Evolutionary conservation across 2,329 filamentous ascomycete species (phyloP).

Genomic region (Tolypocladium ophioglossoides): DNA sequence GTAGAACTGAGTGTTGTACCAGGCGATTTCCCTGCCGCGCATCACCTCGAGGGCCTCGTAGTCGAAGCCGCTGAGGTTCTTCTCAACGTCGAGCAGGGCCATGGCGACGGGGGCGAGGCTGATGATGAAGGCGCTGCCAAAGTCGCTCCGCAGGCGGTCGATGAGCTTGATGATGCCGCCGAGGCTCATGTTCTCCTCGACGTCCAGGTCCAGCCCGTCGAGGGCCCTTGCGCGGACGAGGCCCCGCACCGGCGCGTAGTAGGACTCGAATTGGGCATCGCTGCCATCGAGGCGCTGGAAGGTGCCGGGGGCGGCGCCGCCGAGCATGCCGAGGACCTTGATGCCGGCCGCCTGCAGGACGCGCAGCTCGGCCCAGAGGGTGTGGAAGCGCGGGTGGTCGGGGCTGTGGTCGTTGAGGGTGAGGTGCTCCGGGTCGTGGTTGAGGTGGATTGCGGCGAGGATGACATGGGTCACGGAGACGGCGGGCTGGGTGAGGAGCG

Average conservation of each 20-base stretch:
- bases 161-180: conserved; percentile 55
- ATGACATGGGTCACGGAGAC: conserved; percentile 67
- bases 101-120: conserved; percentile 75
- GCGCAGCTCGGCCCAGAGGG: conserved; percentile 69
- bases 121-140: conserved; percentile 61
- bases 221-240: conserved; percentile 51
- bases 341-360: conserved; percentile 63
- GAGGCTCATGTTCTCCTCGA: conserved; percentile 67
- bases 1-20: conserved; percentile 93
- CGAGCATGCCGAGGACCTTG: conserved; percentile 77
- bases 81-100: conserved; percentile 43
- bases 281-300: conserved; percentile 48
- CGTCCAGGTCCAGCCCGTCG: conserved; percentile 67
- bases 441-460: conserved; percentile 77
- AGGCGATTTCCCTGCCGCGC: conserved; percentile 56
- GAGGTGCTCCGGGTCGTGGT: conserved; percentile 52
- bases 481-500: conserved; percentile 34
- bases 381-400: conserved; percentile 52
- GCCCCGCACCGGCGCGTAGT: conserved; percentile 59
- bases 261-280: conserved; percentile 55
- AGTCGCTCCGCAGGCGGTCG: conserved; percentile 56
- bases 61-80: conserved; percentile 70
- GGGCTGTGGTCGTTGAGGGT: conserved; percentile 75
- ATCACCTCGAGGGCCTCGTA: conserved; percentile 65
- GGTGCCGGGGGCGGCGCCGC: conserved; percentile 70